Evolutionary conservation across 2,329 filamentous ascomycete genomes (phyloP).

Genomic region (Fusarium phyllophilum): DNA sequence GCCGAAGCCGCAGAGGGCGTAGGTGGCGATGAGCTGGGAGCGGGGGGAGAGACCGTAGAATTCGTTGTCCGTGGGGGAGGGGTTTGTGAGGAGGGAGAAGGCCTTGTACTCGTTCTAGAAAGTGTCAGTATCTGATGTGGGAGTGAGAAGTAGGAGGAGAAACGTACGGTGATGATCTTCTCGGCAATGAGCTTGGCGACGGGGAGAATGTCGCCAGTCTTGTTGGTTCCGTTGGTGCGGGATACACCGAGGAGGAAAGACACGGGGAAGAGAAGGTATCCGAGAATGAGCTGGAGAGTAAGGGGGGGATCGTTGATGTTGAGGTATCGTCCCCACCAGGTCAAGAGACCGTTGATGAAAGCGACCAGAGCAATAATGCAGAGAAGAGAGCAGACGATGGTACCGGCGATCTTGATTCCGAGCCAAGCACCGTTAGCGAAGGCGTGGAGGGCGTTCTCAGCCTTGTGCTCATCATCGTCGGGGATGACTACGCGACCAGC

Average conservation of each 20-base stretch:
- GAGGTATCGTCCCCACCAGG: conserved; percentile 85
- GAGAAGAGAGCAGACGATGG: conserved; percentile 82
- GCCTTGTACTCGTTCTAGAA: conserved; percentile 80
- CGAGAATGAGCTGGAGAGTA: conserved; percentile 77
- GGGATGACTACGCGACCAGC: conserved; percentile 84
- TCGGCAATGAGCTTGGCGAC: conserved; percentile 83
- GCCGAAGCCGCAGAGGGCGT: conserved; percentile 84
- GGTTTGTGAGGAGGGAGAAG: conserved; percentile 67
- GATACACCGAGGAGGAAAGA: conserved; percentile 84
- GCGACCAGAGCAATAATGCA: conserved; percentile 84
- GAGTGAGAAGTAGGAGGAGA: no score
- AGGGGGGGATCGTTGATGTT: conserved; percentile 76
- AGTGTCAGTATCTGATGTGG: conserved; percentile 12
- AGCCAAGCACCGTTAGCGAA: conserved; percentile 88
- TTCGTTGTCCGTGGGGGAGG: conserved; percentile 56
- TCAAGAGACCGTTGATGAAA: conserved; percentile 79
- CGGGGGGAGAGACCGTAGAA: conserved; percentile 73
- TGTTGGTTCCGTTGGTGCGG: conserved; percentile 47
- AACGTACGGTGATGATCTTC: conserved; percentile 78
- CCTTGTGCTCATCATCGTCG: conserved; percentile 78
- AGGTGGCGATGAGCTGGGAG: conserved; percentile 84
- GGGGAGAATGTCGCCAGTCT: conserved; percentile 68
- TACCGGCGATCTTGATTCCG: conserved; percentile 86
- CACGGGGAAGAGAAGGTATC: conserved; percentile 81
- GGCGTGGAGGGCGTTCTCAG: conserved; percentile 85